Evolutionary conservation across 1,139 yeast species (phyloP), one percentile per base, ranked within the genome.

Genomic region (Nadsonia commutata): DNA sequence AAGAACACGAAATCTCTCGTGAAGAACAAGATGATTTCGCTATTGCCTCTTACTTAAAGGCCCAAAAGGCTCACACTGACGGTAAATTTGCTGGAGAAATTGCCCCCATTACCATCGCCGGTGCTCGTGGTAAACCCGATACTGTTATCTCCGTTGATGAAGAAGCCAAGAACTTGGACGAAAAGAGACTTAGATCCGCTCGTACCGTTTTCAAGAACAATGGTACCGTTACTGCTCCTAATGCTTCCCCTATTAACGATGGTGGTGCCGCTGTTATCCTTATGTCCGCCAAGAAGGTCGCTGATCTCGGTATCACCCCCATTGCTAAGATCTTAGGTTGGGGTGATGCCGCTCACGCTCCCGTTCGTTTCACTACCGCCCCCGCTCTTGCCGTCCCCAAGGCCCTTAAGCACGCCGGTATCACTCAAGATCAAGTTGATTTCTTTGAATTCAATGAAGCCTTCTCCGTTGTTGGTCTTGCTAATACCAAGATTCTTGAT

Each of bases 341-440:
- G 95, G 97, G 95, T 66, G 98, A 90, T 64, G 97, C 96, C 57
- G 97, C 94, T 45, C 86, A 86, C 61, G 78, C 77, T 42, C 97
- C 98, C 52, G 75, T 80, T 56, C 93, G 85, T 67, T 90, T 88
- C 72, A 88, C 97, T 47, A 81, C 90, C 64, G 85, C 97, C 23
- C 98, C 98, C 53, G 68, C 94, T 39, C 70, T 84, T 58, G 95
- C 97, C 45, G 77, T 88, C 56, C 95, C 95, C 67, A 88, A 86
- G 72, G 96, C 96, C 40, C 70, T 90, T 58, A 82, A 84, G 66
- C 94, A 80, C 58, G 95, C 96, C 40, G 76, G 77, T 46, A 56
- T 88, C 45, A 54, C 66, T 39, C 56, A 71, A 40, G 72, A 73
- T 45, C 78, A 82, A 47, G 75, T 81, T 49, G 90, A 80, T 64